Evolutionary conservation across 2,329 filamentous ascomycete genomes (phyloP), one percentile per base, ranked within the genome.

Genomic region (Colletotrichum theobromicola): DNA sequence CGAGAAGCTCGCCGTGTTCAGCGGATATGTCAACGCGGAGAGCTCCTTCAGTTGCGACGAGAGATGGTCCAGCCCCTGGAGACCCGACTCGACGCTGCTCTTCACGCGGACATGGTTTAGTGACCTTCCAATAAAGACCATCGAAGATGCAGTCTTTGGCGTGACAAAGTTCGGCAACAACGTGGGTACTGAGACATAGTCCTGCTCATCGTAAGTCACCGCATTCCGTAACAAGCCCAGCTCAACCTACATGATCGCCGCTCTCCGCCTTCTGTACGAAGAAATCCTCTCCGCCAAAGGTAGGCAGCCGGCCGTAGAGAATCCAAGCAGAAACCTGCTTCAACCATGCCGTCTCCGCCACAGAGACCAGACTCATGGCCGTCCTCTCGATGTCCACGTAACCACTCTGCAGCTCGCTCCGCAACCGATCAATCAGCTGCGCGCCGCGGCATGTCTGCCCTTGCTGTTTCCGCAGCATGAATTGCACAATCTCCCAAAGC

Each of bases 301-400:
- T 90, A 1, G 96, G 96, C 72, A 98, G 85, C 65, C 94, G 92
- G 7, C 97, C 97, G 82, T 98, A 97, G 16, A 98, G 85, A 10
- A 98, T 89, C 96, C 96, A 99, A 30, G 94, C 94, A 5, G 95
- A 94, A 13, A 97, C 89, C 81, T 98, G 95, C 82, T 95, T 94
- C 80, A 98, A 86, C 97, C 97, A 99, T 10, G 96, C 94, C 34
- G 91, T 94, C 85, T 99, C 96, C 0, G 95, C 96, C 26, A 95
- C 89, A 16, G 87, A 90, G n/a, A 95, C 90, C 42, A 98, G 86
- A 73, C 93, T 91, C 76, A 92, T 85, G 0, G 95, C 93, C 50
- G 94, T 93, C 72, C 92, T 90, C 81, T 96, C 95, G 70, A 99
- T 92, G 80, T 98, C 95, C 9, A 91, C 88, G 83, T 97, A 98